These are phyloP conservation scores for Saccharomycopsis vini DNA, from an alignment of 805 yeast genomes.

Conservation along the genomic window DNA sequence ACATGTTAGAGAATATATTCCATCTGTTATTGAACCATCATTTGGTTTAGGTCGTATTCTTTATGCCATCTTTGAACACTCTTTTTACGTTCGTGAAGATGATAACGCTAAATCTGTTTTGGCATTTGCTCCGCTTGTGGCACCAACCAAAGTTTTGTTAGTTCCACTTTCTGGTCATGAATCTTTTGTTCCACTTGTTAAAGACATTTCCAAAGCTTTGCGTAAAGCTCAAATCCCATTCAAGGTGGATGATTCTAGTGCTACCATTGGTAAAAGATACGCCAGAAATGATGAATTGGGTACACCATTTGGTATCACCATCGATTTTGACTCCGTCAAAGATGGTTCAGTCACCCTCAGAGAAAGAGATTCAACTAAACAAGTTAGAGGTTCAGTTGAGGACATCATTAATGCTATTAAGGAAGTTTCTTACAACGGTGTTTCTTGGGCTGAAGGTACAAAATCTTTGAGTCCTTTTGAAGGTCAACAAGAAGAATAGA, in stretches of 20 bases:
- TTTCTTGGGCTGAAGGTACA: slow-evolving; percentile 82
- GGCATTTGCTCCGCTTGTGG: slow-evolving; percentile 89
- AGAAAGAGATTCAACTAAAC: slow-evolving; percentile 95
- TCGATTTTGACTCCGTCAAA: slow-evolving; percentile 85
- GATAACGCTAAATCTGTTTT: slow-evolving; percentile 81
- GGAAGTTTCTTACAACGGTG: slow-evolving; percentile 64
- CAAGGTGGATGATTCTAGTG: slow-evolving; percentile 94
- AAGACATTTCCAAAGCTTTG: slow-evolving; percentile 58
- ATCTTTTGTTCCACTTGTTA: slow-evolving; percentile 66
- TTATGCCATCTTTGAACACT: slow-evolving; percentile 88
- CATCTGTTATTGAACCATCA: slow-evolving; percentile 97
- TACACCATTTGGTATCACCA: slow-evolving; percentile 96
- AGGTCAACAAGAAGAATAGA: slow-evolving; percentile 39
- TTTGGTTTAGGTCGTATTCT: slow-evolving; percentile 98
- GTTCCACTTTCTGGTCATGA: slow-evolving; percentile 88
- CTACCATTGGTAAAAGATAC: slow-evolving; percentile 95
- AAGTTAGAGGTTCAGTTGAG: slow-evolving; percentile 83
- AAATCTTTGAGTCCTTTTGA: slow-evolving; percentile 63
- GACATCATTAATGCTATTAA: slow-evolving; percentile 66
- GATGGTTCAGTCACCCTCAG: slow-evolving; percentile 88
- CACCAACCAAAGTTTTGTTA: slow-evolving; percentile 93
- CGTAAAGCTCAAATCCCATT: slow-evolving; percentile 81
- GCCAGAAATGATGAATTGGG: slow-evolving; percentile 98
- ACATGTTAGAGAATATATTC: slow-evolving; percentile 91
- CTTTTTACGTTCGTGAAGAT: slow-evolving; percentile 91